Conservation (phyloP, 192 early-diverging fungal species). For the Backusella liffmaniae region DNA sequence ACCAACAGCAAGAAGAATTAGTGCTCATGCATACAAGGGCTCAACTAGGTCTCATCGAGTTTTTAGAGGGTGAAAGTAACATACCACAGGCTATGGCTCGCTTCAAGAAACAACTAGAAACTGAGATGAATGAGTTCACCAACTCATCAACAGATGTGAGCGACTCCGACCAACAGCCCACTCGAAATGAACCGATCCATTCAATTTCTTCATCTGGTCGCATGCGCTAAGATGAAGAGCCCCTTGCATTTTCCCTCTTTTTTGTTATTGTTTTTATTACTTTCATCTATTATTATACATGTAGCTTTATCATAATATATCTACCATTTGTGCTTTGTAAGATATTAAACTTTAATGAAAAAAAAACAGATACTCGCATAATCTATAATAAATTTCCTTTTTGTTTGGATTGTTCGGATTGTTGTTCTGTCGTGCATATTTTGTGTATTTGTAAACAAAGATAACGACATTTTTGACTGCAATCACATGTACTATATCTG, state of each 20-base stretch:
- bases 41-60: constrained; percentile 22
- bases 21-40: constrained; percentile 19
- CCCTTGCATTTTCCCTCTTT: background rate
- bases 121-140: constrained; percentile 3
- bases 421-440: constrained; percentile 2
- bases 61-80: constrained; percentile 20
- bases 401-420: constrained; percentile 4
- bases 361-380: background rate
- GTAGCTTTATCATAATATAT: constrained; percentile 3
- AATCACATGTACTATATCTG: background rate
- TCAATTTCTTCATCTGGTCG: background rate
- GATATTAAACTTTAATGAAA: constrained; percentile 4
- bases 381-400: constrained; percentile 5
- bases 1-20: constrained; percentile 10
- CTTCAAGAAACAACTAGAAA: constrained; percentile 20
- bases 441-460: constrained; percentile 9
- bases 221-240: background rate
- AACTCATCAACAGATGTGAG: background rate
- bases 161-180: background rate
- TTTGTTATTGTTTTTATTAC: background rate
- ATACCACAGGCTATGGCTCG: constrained; percentile 10
- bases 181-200: background rate
- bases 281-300: background rate
- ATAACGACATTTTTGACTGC: constrained; percentile 7
- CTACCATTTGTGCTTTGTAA: background rate